Evolutionary conservation across 176 grass and related monocot species (phyloP).

Genomic region (Panicum miliaceum): DNA sequence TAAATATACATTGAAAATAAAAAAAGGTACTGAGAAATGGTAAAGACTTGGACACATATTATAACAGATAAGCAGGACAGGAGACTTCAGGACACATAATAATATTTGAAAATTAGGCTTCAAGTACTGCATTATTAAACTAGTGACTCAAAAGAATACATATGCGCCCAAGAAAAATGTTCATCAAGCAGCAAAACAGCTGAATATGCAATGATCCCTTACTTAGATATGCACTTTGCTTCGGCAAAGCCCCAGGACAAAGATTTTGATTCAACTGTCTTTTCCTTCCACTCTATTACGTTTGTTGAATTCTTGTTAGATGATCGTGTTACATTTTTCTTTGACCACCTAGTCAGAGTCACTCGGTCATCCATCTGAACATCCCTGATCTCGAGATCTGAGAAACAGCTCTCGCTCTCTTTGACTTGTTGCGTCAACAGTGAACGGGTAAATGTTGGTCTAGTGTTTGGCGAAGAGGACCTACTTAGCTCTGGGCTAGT

Average conservation of each 20-base stretch:
- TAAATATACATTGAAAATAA: background rate
- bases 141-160: conserved; percentile 1
- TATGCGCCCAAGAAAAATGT: conserved; percentile 14
- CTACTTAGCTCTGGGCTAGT: conserved; percentile 80
- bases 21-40: background rate
- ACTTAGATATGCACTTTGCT: conserved; percentile 72
- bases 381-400: conserved; percentile 85
- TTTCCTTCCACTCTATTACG: conserved; percentile 85
- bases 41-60: background rate
- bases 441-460: conserved; percentile 45
- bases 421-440: conserved; percentile 44
- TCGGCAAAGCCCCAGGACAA: conserved; percentile 67
- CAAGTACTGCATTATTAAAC: background rate
- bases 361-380: conserved; percentile 82
- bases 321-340: conserved; percentile 66
- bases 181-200: conserved; percentile 18
- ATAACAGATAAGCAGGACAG: conserved; percentile 3
- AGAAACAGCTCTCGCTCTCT: conserved; percentile 64
- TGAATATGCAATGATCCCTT: conserved; percentile 36
- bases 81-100: background rate
- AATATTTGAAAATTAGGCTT: conserved; percentile 24
- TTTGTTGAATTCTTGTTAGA: conserved; percentile 64
- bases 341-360: conserved; percentile 87
- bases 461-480: conserved; percentile 60
- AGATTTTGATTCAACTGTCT: conserved; percentile 57